phyloP scores from a whole-genome alignment of 2,329 filamentous ascomycete genomes.

The Cladosporium oxysporum region DNA sequence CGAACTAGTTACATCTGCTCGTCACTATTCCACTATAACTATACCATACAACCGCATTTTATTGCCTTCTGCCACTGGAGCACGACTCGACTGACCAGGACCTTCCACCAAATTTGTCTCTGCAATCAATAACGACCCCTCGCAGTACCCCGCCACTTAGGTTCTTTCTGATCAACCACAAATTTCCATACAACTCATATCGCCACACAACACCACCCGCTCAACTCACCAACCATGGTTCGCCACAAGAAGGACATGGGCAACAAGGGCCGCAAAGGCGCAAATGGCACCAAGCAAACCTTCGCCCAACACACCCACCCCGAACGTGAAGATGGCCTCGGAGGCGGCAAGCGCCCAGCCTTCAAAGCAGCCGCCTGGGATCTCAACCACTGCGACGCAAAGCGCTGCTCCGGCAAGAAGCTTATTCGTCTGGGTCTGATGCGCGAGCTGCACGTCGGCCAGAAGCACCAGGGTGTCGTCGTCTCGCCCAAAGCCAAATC shows the following conservation, averaged over 20 bases:
- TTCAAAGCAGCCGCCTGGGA: slow-evolving; percentile 99
- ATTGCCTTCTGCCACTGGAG: neutral
- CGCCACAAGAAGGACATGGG: slow-evolving; percentile 92
- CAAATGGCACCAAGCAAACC: slow-evolving; percentile 30
- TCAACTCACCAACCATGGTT: slow-evolving; percentile 62
- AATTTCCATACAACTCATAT: neutral
- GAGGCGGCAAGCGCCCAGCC: slow-evolving; percentile 45
- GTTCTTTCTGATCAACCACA: neutral
- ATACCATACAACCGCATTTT: neutral
- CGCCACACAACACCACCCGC: neutral
- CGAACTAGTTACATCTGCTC: neutral
- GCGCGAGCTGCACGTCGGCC: slow-evolving; percentile 87
- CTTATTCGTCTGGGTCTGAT: slow-evolving; percentile 91
- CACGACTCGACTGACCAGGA: neutral
- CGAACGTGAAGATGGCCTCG: slow-evolving; percentile 30
- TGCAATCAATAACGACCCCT: neutral
- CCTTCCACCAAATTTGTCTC: neutral
- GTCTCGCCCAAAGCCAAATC: slow-evolving; percentile 93
- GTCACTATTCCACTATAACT: neutral
- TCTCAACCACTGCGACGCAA: slow-evolving; percentile 94
- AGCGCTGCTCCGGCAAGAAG: slow-evolving; percentile 92
- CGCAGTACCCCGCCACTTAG: slow-evolving; percentile 7
- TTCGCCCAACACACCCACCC: slow-evolving; percentile 36
- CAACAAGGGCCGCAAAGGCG: slow-evolving; percentile 70
- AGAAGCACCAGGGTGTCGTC: slow-evolving; percentile 88